Evolutionary conservation across 2,329 filamentous ascomycete genomes (phyloP), one percentile per base, ranked within the genome.

Genomic region (Alternaria hordeiaustralica): DNA sequence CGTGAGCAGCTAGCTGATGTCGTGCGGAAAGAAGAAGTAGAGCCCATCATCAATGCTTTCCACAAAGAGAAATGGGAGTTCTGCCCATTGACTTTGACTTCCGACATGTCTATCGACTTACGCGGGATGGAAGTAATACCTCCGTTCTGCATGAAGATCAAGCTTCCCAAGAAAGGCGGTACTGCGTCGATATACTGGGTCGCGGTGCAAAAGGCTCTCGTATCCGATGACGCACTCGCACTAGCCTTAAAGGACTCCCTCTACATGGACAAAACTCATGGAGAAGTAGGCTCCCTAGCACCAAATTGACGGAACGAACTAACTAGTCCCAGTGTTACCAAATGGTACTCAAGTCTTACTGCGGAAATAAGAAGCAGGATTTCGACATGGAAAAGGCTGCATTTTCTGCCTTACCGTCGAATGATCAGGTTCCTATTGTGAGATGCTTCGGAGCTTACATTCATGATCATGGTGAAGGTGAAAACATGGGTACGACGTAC

Each of bases 301-400:
- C n/a, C n/a, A n/a, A n/a, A n/a, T n/a, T n/a, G n/a, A n/a, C n/a
- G n/a, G n/a, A n/a, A n/a, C n/a, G n/a, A n/a, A n/a, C n/a, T n/a
- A n/a, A n/a, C n/a, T n/a, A n/a, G n/a, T n/a, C n/a, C n/a, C n/a
- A n/a, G n/a, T 69, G 66, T 25, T 79, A 78, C 26, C 55, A 73
- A 43, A 71, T 80, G 46, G 76, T 71, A 1, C 20, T 80, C 5
- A 80, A 80, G 50, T 64, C 71, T 1, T 80, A 71, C 44, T 23
- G 21, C 1, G 51, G 66, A 6, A 55, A 64, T 7, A 67, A 68
- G 6, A 47, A 64, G 41, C 21, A 50, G 1, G 26, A 71, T 4
- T 82, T 70, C 58, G 63, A 75, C 1, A 25, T 59, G 5, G 80
- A 82, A 61, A 74, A 62, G 25, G 41, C 69, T 1, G 77, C 78